Evolutionary conservation across 495 filamentous ascomycete genomes (phyloP), one percentile per base, ranked within the genome.

Genomic region (Jackrogersella multiformis): DNA sequence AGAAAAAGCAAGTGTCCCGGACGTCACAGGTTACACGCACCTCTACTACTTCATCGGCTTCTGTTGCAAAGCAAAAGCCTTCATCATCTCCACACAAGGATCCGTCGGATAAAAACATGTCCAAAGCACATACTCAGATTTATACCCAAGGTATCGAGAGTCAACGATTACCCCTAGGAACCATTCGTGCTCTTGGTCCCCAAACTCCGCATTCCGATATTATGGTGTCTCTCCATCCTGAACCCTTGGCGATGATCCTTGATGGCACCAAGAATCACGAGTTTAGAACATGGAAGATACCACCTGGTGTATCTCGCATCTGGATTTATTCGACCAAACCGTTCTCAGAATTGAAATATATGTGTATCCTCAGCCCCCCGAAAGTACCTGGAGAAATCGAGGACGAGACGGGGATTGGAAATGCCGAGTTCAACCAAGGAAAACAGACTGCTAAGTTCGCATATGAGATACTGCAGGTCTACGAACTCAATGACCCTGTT

Each of bases 401-500:
- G 6, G 71, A 73, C 46, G 60, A 72, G 10, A 68, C 56, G 7
- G 82, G 81, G 0, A 21, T 79, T 1, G 83, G 79, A 21, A 85
- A 84, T 36, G 75, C 68, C 15, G 79, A 81, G 32, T 85, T 85
- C 69, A 85, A 84, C 52, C 54, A 66, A n/a, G 77, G 78, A 24
- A 69, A 56, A 13, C 57, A 24, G 13, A 42, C 48, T 6, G 66
- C 67, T 24, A 77, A 75, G 23, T 78, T 65, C 36, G 83, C 83
- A 13, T 79, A 83, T 46, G 79, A 84, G 67, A 72, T 86, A 28
- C 26, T 79, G 4, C 81, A 85, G 58, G 77, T 85, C 5, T 85
- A 85, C 52, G 75, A 81, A 63, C 77, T 86, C 4, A 82, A 84
- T 49, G 79, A 85, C 53, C 80, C 82, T 0, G 68, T 84, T n/a